Evolutionary conservation across 2,329 filamentous ascomycete species (phyloP).

Genomic region (Fragosphaeria purpurea): DNA sequence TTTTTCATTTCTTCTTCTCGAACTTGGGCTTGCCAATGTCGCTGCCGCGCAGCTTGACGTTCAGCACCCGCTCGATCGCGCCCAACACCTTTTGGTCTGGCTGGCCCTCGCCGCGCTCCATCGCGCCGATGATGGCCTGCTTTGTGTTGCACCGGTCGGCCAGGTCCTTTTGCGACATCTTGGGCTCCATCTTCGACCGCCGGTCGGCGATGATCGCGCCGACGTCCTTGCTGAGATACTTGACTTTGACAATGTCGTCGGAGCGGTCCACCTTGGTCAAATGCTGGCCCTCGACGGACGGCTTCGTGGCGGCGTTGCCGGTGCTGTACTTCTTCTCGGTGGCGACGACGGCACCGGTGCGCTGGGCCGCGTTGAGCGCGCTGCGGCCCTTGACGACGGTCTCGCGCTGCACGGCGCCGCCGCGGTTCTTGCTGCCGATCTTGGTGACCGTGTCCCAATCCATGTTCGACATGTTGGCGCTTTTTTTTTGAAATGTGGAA

Average conservation of each 20-base stretch:
- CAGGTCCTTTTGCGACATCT: conserved; percentile 87
- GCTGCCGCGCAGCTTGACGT: conserved; percentile 74
- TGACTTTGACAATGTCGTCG: conserved; percentile 96
- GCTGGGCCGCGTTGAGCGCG: conserved; percentile 81
- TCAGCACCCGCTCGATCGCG: conserved; percentile 73
- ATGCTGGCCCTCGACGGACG: conserved; percentile 73
- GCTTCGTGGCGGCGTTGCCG: conserved; percentile 56
- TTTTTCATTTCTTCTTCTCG: conserved; percentile 30
- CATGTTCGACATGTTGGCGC: conserved; percentile 50
- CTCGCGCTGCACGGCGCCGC: conserved; percentile 61
- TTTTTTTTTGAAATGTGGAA: not conserved
- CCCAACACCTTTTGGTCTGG: conserved; percentile 77
- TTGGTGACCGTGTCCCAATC: conserved; percentile 88
- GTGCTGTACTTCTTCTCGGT: conserved; percentile 87
- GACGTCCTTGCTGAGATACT: conserved; percentile 73
- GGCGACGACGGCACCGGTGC: conserved; percentile 61
- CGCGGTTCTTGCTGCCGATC: conserved; percentile 78
- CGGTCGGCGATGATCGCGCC: conserved; percentile 73
- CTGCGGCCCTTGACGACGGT: conserved; percentile 77
- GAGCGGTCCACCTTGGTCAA: conserved; percentile 95
- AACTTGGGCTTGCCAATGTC: conserved; percentile 82
- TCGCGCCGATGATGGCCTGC: conserved; percentile 66
- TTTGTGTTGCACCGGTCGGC: conserved; percentile 88
- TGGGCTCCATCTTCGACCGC: conserved; percentile 73
- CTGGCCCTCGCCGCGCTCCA: conserved; percentile 68